These are phyloP conservation scores for Gilbertella persicaria DNA, from an alignment of 371 early-diverging fungal species.

Conservation along the genomic window DNA sequence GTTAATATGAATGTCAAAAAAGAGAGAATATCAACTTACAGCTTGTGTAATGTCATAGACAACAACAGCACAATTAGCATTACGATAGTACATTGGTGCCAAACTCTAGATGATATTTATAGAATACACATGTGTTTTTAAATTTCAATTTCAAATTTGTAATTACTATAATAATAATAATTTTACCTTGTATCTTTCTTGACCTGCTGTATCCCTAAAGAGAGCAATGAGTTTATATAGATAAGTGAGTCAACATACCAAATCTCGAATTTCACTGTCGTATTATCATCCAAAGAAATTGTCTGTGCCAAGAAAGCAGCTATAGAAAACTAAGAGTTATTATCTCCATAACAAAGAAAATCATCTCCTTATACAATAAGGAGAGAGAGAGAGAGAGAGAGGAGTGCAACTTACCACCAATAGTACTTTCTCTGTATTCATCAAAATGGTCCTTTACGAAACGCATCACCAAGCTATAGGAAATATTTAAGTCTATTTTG, in stretches of 20 bases:
- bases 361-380: background rate
- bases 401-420: slow-evolving; percentile 75
- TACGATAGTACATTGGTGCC: slow-evolving; percentile 99
- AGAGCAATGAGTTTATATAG: slow-evolving; percentile 1
- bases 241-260: slow-evolving; percentile 55
- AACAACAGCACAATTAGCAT: slow-evolving; percentile 96
- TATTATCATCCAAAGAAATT: slow-evolving; percentile 68
- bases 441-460: slow-evolving; percentile 97
- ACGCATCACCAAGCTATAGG: slow-evolving; percentile 83
- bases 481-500: background rate
- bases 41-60: slow-evolving; percentile 98
- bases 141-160: background rate
- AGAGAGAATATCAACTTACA: slow-evolving; percentile 37
- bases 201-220: slow-evolving; percentile 92
- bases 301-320: slow-evolving; percentile 86
- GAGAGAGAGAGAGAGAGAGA: background rate
- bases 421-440: slow-evolving; percentile 97
- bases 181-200: slow-evolving; percentile 88
- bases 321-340: slow-evolving; percentile 8
- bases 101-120: slow-evolving; percentile 58
- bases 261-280: slow-evolving; percentile 83
- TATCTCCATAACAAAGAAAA: background rate
- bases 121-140: background rate
- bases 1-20: background rate
- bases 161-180: background rate